Evolutionary conservation across 2,329 filamentous ascomycete species (phyloP).

Genomic region (Aspergillus sp.): DNA sequence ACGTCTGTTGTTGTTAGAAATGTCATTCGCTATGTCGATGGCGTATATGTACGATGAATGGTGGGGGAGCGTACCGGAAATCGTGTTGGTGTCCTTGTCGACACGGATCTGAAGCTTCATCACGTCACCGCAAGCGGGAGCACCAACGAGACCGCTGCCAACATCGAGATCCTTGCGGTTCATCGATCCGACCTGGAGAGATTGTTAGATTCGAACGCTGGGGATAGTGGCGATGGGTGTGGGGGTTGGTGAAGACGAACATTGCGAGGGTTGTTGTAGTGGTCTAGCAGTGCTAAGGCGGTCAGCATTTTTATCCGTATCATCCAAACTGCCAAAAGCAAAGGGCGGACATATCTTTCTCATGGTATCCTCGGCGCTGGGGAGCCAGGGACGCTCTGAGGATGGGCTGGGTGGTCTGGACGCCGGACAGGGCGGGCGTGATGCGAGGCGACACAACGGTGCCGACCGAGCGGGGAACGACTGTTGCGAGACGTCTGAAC

Average conservation of each 20-base stretch:
- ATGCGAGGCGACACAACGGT: conserved; percentile 49
- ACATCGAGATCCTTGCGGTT: conserved; percentile 77
- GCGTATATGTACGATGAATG: too few species aligned
- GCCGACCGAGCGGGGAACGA: conserved; percentile 53
- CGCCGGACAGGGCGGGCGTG: conserved; percentile 47
- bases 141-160: conserved; percentile 85
- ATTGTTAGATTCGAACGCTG: conserved; percentile 7
- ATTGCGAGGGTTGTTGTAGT: conserved; percentile 77
- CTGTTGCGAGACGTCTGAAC: conserved; percentile 57
- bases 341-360: conserved; percentile 58
- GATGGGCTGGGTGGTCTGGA: conserved; percentile 38
- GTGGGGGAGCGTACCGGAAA: conserved; percentile 48
- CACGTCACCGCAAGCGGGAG: conserved; percentile 87
- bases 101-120: conserved; percentile 95
- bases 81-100: conserved; percentile 81
- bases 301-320: conserved; percentile 10
- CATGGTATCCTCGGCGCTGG: conserved; percentile 57
- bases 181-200: conserved; percentile 62
- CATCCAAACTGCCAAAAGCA: background rate
- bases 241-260: conserved; percentile 25
- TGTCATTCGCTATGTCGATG: background rate
- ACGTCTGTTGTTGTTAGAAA: conserved; percentile 56
- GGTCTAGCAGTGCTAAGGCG: conserved; percentile 61
- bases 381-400: conserved; percentile 35
- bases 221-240: background rate